Base-by-base conservation (phyloP, 495 filamentous ascomycete genomes). In the Annulohypoxylon nitens region DNA sequence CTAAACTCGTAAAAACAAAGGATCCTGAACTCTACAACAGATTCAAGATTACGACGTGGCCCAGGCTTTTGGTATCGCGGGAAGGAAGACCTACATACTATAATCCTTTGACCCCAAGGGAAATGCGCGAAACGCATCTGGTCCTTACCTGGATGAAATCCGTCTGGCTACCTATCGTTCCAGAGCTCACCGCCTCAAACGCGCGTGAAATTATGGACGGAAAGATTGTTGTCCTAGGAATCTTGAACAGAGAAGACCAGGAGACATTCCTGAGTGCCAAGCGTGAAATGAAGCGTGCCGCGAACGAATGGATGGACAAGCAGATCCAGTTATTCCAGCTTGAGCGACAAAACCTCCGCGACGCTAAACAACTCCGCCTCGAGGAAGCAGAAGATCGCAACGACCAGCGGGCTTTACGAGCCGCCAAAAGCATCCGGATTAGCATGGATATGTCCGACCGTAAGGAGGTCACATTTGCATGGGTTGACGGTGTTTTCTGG, bases 401-500 rank as follows among this genome's bases (percentile, higher is more conserved):
- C 78, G 97, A 99, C 79, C 91, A 98, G 79, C 88, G 93, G 39
- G 94, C 93, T 6, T 78, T 97, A 61, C 87, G 93, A 48, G 85
- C 89, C n/a, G 97, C 96, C 23, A 99, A 99, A 85, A 92, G 89
- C 70, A 97, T 97, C 80, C 88, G 90, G 6, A 94, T 98, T 77
- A 92, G 92, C 64, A 95, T 98, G 86, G 90, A 94, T 70, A 89
- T 92, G 76, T 87, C 93, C 61, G 90, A 93, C 76, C 91, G 91
- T 75, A 97, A 96, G 81, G 91, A 96, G 75, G 93, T 98, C 25
- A 87, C 90, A 3, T 99, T 99, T 83, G 96, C 97, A n/a, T 98
- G 97, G 97, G 93, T 98, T 7, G 96, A 99, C 80, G 94, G 94
- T 55, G 89, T 93, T 23, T 98, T 98, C 80, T 99, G 96, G 96